Evolutionary conservation across 169 alveolate genomes (phyloP).

Genomic region (Plasmodium knowlesi): DNA sequence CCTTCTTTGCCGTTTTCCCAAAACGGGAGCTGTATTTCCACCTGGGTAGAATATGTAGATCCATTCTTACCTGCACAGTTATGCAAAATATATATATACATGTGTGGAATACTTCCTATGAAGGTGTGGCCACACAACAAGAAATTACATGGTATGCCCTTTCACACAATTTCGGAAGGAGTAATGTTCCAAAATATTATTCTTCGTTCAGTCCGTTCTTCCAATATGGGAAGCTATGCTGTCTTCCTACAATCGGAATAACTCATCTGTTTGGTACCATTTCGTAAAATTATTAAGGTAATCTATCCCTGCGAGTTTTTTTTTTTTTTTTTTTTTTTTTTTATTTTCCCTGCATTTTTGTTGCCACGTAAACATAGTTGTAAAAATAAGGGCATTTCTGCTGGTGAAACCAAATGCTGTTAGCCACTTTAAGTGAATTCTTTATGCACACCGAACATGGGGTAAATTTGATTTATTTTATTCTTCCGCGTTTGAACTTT

Average conservation of each 20-base stretch:
- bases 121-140: background rate
- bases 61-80: background rate
- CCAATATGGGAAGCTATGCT: background rate
- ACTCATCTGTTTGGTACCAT: background rate
- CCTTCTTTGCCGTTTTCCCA: background rate
- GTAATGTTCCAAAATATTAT: background rate
- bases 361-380: background rate
- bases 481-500: background rate
- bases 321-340: background rate
- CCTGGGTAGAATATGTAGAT: background rate
- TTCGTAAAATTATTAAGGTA: background rate
- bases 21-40: background rate
- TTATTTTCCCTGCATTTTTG: background rate
- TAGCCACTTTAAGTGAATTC: background rate
- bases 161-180: background rate
- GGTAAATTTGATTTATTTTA: background rate
- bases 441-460: background rate
- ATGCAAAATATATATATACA: too few relatives aligned
- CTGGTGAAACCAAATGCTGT: background rate
- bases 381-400: background rate
- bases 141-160: background rate
- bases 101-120: background rate
- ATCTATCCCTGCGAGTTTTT: background rate
- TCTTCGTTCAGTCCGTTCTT: background rate
- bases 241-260: background rate